Evolutionary conservation across 768 basidiomycete species (phyloP).

Genomic region (Russula foetens): DNA sequence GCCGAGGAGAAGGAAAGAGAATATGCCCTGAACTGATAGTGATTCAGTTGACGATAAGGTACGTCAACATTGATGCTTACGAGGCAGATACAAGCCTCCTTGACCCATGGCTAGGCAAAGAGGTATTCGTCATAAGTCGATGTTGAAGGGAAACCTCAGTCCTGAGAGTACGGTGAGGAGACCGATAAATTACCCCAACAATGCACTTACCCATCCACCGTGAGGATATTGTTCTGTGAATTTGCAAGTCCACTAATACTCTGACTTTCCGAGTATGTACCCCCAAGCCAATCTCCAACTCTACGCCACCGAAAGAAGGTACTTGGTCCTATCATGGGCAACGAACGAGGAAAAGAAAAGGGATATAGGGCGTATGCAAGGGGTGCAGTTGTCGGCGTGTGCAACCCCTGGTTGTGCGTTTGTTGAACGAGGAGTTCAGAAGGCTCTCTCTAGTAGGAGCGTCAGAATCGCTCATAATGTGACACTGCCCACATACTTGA

Average conservation of each 20-base stretch:
- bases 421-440: constrained; percentile 10
- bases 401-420: not conserved
- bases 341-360: constrained; percentile 42
- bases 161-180: not conserved
- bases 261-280: constrained; percentile 29
- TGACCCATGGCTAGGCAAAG: not conserved
- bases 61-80: not conserved
- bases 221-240: constrained; percentile 29
- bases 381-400: constrained; percentile 2
- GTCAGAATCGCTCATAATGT: not conserved
- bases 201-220: constrained; percentile 29
- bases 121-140: not conserved
- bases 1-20: constrained; percentile 31
- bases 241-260: constrained; percentile 32
- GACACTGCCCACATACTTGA: constrained; percentile 26
- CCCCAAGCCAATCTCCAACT: constrained; percentile 52
- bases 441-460: constrained; percentile 11
- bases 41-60: constrained; percentile 8
- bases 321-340: constrained; percentile 36
- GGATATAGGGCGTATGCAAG: constrained; percentile 58
- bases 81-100: constrained; percentile 9
- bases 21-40: constrained; percentile 49
- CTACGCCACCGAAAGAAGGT: constrained; percentile 52
- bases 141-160: not conserved
- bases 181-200: not conserved